A percentile compares a stretch with the other conserved stretches of the same genome.
Conservation (phyloP, 2,329 filamentous ascomycete species). For the Colletotrichum viniferum region DNA sequence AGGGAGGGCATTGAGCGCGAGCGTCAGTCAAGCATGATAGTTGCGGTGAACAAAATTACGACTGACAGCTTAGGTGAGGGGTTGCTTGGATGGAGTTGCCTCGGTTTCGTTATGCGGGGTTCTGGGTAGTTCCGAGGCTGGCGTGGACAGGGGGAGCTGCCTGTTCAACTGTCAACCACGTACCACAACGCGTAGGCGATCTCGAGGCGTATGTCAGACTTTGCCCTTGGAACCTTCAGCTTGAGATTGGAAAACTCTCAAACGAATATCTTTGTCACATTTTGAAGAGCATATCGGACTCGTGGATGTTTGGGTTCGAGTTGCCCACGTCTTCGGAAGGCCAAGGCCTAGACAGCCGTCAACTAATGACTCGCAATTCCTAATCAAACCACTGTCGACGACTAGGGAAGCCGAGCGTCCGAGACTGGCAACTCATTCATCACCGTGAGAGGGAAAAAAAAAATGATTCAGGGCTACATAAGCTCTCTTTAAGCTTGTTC, state of each 20-base stretch:
- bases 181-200: neutral
- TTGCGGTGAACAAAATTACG: neutral
- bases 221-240: neutral
- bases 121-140: neutral
- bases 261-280: neutral
- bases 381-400: neutral
- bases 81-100: neutral
- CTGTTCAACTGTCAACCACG: neutral
- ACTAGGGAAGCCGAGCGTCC: neutral
- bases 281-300: neutral
- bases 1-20: neutral
- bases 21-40: neutral
- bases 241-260: neutral
- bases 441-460: neutral
- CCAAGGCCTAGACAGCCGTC: neutral
- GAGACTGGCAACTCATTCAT: neutral
- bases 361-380: neutral
- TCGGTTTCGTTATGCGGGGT: neutral
- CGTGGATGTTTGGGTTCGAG: neutral
- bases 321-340: neutral
- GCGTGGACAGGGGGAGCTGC: neutral
- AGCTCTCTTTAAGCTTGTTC: neutral
- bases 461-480: neutral
- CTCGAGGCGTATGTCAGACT: neutral
- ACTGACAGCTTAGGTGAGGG: neutral